Conservation (phyloP, 108 stramenopile genomes). For the Cyclostephanos invisitatus region DNA sequence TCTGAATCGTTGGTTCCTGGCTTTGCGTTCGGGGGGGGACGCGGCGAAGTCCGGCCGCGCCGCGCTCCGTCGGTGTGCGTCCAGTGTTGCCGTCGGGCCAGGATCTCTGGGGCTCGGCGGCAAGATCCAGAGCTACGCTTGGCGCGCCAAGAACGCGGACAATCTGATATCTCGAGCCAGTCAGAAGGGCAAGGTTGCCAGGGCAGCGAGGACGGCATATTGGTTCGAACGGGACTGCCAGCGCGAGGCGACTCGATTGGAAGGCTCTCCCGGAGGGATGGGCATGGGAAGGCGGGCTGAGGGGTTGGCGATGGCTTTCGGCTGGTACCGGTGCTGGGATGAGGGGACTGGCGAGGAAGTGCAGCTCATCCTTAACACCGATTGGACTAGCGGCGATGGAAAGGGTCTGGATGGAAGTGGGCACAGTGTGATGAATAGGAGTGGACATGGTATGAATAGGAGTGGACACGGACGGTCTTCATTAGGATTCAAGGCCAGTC, state of each 20-base stretch:
- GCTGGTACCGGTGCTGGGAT: constrained; percentile 92
- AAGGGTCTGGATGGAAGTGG: constrained; percentile 50
- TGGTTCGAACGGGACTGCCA: constrained; percentile 86
- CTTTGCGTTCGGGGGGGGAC: constrained; percentile 86
- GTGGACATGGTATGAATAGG: constrained; percentile 59
- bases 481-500: constrained; percentile 75
- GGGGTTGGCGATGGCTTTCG: constrained; percentile 86
- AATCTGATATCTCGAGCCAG: constrained; percentile 77
- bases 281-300: constrained; percentile 83
- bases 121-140: constrained; percentile 74
- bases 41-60: constrained; percentile 86
- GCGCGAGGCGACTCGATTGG: constrained; percentile 70
- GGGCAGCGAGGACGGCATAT: constrained; percentile 78
- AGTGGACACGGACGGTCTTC: constrained; percentile 72
- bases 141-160: constrained; percentile 87
- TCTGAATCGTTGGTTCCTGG: constrained; percentile 85
- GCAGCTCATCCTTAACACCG: constrained; percentile 39
- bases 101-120: constrained; percentile 82
- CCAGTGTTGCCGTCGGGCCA: constrained; percentile 69
- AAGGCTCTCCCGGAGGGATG: constrained; percentile 44
- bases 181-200: constrained; percentile 72
- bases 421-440: constrained; percentile 48
- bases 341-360: constrained; percentile 72
- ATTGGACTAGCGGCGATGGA: constrained; percentile 40
- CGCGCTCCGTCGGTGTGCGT: constrained; percentile 73